A percentile compares a stretch with the other conserved stretches of the same genome.
Evolutionary conservation across 2,329 filamentous ascomycete species (phyloP).

Genomic region (Grosmannia huntii): DNA sequence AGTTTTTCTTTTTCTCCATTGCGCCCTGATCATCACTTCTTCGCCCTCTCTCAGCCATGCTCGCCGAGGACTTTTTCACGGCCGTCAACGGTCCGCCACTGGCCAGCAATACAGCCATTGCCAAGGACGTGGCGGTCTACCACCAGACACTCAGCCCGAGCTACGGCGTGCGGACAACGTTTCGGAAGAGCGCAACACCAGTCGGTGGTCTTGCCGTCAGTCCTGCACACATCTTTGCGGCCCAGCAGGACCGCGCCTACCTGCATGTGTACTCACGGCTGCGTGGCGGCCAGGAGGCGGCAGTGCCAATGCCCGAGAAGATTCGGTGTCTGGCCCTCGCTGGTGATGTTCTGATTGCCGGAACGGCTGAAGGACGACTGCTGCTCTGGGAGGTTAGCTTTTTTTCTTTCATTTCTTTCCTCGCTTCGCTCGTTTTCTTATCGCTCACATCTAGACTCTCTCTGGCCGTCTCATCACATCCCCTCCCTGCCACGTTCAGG

Average conservation of each 20-base stretch:
- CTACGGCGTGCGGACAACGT: slow-evolving; percentile 58
- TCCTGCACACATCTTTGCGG: slow-evolving; percentile 75
- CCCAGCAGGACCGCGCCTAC: slow-evolving; percentile 81
- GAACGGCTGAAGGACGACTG: slow-evolving; percentile 73
- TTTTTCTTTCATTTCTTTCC: not conserved
- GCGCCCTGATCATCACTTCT: not conserved
- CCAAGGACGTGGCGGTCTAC: slow-evolving; percentile 79
- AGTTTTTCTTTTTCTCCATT: not conserved
- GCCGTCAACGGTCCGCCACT: slow-evolving; percentile 44
- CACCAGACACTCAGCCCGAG: slow-evolving; percentile 70
- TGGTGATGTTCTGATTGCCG: slow-evolving; percentile 61
- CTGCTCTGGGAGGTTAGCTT: slow-evolving; percentile 80
- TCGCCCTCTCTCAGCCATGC: slow-evolving; percentile 25
- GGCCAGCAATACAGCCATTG: slow-evolving; percentile 48
- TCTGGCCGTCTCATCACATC: slow-evolving; percentile 68
- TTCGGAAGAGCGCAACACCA: slow-evolving; percentile 86
- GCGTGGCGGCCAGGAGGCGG: slow-evolving; percentile 76
- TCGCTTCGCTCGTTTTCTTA: not conserved
- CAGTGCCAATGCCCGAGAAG: slow-evolving; percentile 76
- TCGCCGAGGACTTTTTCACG: slow-evolving; percentile 48
- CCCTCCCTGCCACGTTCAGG: slow-evolving; percentile 65
- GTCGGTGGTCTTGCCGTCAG: slow-evolving; percentile 69
- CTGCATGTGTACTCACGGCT: slow-evolving; percentile 82
- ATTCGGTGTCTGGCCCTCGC: slow-evolving; percentile 67
- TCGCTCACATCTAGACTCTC: slow-evolving; percentile 36